phyloP scores from a whole-genome alignment of 1,284 basidiomycete species.

The Trichosporon sp. region DNA sequence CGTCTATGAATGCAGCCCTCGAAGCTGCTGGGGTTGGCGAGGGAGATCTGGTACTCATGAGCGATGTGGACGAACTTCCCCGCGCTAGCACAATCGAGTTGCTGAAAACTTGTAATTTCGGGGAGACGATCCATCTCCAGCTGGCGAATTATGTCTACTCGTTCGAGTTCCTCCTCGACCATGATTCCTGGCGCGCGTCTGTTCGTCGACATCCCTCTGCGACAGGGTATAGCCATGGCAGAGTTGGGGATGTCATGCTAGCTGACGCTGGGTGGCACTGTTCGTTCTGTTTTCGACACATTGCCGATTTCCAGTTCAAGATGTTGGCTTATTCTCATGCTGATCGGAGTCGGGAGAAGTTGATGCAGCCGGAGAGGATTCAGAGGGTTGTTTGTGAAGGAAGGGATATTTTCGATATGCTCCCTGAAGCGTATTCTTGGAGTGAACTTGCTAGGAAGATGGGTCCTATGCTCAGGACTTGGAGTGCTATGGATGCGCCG shows the following conservation, averaged over 20 bases:
- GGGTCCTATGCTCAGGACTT: constrained; percentile 6
- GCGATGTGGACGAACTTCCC: constrained; percentile 66
- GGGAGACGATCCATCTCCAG: constrained; percentile 49
- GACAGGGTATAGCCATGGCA: constrained; percentile 30
- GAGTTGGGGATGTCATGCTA: constrained; percentile 53
- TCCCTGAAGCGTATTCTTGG: constrained; percentile 27
- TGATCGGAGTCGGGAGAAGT: constrained; percentile 20
- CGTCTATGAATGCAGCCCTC: not conserved
- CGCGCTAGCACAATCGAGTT: constrained; percentile 56
- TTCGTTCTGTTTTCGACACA: constrained; percentile 28
- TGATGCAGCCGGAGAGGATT: constrained; percentile 14
- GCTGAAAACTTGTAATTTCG: constrained; percentile 54
- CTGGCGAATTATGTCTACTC: constrained; percentile 63
- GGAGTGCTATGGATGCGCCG: constrained; percentile 19
- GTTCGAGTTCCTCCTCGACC: constrained; percentile 57
- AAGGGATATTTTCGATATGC: constrained; percentile 30
- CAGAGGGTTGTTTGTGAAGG: constrained; percentile 24
- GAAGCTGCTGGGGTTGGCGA: not conserved
- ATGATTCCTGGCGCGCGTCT: constrained; percentile 8
- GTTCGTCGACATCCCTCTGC: not conserved
- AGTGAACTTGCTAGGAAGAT: constrained; percentile 24
- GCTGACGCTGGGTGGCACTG: constrained; percentile 58
- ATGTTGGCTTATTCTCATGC: constrained; percentile 33
- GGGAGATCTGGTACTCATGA: constrained; percentile 55
- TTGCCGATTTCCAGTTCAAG: constrained; percentile 28